Evolutionary conservation across 163 green algal genomes (phyloP), one percentile per base, ranked within the genome.

Genomic region (Chlorella variabilis): DNA sequence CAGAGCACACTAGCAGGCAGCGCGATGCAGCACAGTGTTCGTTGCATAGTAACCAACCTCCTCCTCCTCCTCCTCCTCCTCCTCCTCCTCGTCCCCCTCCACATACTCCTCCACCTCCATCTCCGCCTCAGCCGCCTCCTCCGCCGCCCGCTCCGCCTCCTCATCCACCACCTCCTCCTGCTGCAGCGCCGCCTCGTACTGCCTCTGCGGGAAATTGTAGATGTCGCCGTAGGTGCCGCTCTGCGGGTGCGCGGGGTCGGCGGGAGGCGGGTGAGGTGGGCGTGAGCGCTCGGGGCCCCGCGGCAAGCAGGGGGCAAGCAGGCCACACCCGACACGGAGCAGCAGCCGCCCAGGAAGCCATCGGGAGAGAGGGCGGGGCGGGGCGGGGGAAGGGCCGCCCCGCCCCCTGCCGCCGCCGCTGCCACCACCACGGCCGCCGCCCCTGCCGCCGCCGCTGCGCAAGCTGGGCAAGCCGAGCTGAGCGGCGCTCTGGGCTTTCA

Each of bases 211-310:
- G 88, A 99, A 98, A 91, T 99, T 99, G 91, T 99, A 99, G 83
- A 99, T 99, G 88, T 99, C 96, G 36, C 96, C 95, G 82, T 99
- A 99, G 2, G 96, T 99, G 33, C 96, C 96, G 15, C 71, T 90
- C 83, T 98, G 85, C 29, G n/a, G 59, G 21, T 4, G 33, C 6
- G 33, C 7, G 21, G 29, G 17, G 39, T 27, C 7, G 59, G 73
- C 25, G 56, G 45, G 2, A 29, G 42, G n/a, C n/a, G n/a, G 42
- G 29, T 20, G 18, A 25, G 3, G 27, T 11, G 9, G 68, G 4
- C 27, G 68, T 3, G 25, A 8, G 68, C n/a, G 11, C 15, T 41
- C 11, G 27, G 13, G 45, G 42, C 8, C 11, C 31, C n/a, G 7
- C 39, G 11, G 8, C 67, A 61, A 39, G 23, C 67, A 59, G 41